Conservation (phyloP, 2,329 filamentous ascomycete species). For the Verticillium nonalfalfae region DNA sequence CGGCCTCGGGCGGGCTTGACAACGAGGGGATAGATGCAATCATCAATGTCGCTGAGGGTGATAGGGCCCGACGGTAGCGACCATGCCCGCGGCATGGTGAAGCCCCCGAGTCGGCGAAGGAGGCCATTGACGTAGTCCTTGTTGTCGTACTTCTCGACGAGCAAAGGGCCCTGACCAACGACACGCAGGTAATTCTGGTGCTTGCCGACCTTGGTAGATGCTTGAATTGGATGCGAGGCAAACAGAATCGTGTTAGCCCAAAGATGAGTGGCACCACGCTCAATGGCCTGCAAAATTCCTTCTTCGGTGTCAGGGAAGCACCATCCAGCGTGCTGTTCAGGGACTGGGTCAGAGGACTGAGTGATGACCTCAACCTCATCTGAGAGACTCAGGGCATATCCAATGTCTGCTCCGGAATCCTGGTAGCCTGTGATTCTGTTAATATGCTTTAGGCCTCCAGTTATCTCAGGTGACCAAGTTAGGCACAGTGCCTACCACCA, state of each 20-base stretch:
- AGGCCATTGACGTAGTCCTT: conserved; percentile 40
- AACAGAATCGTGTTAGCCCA: conserved; percentile 48
- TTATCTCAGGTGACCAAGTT: neutral
- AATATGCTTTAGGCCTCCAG: neutral
- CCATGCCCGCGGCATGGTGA: conserved; percentile 33
- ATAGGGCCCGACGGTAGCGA: conserved; percentile 11
- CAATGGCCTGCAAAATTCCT: conserved; percentile 31
- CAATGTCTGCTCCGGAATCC: conserved; percentile 42
- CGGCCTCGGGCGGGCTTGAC: conserved; percentile 41
- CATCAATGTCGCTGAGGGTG: neutral
- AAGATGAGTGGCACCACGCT: conserved; percentile 33
- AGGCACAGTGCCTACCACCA: conserved; percentile 22
- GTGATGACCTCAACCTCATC: conserved; percentile 24
- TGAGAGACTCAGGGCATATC: conserved; percentile 26
- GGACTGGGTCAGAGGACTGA: conserved; percentile 19
- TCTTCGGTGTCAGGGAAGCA: conserved; percentile 35
- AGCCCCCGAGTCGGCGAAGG: conserved; percentile 25
- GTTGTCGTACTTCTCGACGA: conserved; percentile 43
- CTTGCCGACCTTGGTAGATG: conserved; percentile 22
- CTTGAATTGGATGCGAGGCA: conserved; percentile 38
- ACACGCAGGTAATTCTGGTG: conserved; percentile 25
- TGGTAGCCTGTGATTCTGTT: conserved; percentile 29
- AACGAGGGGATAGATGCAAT: conserved; percentile 28
- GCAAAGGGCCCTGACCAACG: conserved; percentile 36
- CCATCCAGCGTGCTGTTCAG: conserved; percentile 25